Evolutionary conservation across 2,329 filamentous ascomycete species (phyloP).

Genomic region (Neofusicoccum laricinum): DNA sequence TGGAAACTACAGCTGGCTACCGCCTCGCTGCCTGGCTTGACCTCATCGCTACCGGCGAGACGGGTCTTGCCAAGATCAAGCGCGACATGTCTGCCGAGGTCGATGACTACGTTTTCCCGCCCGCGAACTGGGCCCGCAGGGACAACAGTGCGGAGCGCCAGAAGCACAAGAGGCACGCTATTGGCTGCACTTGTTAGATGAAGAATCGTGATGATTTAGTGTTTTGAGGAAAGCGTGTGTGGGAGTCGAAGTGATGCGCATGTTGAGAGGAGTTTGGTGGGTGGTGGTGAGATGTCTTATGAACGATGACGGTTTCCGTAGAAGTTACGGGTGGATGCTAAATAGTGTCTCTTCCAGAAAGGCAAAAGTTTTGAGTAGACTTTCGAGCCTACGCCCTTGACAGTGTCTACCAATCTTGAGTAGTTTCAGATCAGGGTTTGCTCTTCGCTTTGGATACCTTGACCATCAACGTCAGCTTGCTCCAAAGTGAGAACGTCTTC

Average conservation of each 20-base stretch:
- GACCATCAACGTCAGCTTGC: no score
- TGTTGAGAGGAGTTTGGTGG: no score
- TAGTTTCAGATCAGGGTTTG: no score
- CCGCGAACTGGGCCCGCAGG: background rate
- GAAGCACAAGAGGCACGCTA: slow-evolving; percentile 10
- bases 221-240: background rate
- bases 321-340: no score
- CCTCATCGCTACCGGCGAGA: slow-evolving; percentile 27
- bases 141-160: slow-evolving; percentile 1
- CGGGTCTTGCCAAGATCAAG: slow-evolving; percentile 10
- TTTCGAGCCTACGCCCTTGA: no score
- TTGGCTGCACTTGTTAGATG: slow-evolving; percentile 9
- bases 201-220: background rate
- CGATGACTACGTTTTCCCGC: slow-evolving; percentile 7
- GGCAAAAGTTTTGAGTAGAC: no score
- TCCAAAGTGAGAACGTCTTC: no score
- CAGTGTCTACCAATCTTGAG: no score
- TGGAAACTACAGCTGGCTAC: slow-evolving; percentile 25
- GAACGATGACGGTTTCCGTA: no score
- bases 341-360: no score
- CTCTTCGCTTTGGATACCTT: no score
- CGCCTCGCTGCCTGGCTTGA: slow-evolving; percentile 36
- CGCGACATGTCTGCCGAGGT: background rate
- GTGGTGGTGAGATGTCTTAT: no score
- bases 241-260: background rate